phyloP scores from a whole-genome alignment of 768 basidiomycete species.

The Leucocoprinus sp. region DNA sequence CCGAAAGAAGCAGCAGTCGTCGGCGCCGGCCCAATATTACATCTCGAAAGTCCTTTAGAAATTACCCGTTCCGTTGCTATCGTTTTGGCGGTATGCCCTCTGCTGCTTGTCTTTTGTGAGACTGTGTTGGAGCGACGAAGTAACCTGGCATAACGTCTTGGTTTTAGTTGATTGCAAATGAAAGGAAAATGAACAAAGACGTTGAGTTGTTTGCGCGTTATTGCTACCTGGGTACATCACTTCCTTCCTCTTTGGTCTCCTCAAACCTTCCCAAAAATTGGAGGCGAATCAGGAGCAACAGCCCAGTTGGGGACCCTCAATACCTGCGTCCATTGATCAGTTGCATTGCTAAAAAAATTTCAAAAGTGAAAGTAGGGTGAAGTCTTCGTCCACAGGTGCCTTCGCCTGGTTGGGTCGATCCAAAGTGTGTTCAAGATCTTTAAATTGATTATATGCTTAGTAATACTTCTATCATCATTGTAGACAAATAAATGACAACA shows the following conservation, averaged over 20 bases:
- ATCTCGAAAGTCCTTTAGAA: no score
- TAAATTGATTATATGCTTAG: no score
- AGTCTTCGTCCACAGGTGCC: neutral
- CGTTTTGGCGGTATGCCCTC: no score
- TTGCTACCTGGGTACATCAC: neutral
- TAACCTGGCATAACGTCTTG: neutral
- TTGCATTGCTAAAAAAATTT: neutral
- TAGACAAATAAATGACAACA: no score
- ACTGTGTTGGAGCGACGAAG: neutral
- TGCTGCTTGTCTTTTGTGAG: no score
- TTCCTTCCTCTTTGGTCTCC: neutral
- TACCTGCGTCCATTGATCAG: neutral
- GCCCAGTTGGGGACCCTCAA: conserved; percentile 24
- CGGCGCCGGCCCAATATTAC: neutral
- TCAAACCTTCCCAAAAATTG: neutral
- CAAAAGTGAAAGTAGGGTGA: neutral
- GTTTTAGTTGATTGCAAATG: neutral
- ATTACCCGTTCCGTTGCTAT: no score
- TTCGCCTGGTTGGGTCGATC: conserved; percentile 15
- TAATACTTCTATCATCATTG: no score
- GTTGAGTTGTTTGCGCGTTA: neutral
- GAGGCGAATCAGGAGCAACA: conserved; percentile 16
- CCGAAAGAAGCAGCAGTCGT: neutral
- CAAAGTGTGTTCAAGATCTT: conserved; percentile 17
- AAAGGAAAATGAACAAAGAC: neutral